These are phyloP conservation scores for Cavenderia fasciculata DNA, from an alignment of 78 protist genomes.

Conservation along the genomic window DNA sequence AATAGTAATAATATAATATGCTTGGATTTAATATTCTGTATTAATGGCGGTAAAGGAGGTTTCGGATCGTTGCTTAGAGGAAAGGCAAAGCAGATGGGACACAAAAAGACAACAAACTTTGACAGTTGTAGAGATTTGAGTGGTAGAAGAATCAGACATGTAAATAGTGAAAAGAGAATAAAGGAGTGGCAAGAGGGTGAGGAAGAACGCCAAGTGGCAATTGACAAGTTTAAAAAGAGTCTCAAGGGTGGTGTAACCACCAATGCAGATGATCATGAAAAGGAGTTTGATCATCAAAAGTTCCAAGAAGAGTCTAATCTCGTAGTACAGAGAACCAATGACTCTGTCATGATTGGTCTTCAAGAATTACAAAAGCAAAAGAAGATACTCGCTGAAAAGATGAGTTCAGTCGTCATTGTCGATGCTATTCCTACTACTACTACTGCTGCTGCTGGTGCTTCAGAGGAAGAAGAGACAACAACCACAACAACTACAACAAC, in stretches of 20 bases:
- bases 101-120: slow-evolving; percentile 85
- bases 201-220: slow-evolving; percentile 20
- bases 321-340: slow-evolving; percentile 12
- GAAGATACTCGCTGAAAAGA: not conserved
- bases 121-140: slow-evolving; percentile 85
- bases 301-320: slow-evolving; percentile 52
- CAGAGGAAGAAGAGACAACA: not conserved
- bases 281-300: slow-evolving; percentile 35
- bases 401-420: not conserved
- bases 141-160: slow-evolving; percentile 84
- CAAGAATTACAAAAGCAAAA: not conserved
- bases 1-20: not conserved
- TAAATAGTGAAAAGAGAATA: slow-evolving; percentile 57
- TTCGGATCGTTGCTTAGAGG: slow-evolving; percentile 84
- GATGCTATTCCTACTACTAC: not conserved
- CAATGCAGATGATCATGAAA: not conserved
- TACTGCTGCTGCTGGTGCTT: slow-evolving; percentile 14
- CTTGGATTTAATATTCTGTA: slow-evolving; percentile 47
- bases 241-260: not conserved
- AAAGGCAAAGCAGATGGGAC: slow-evolving; percentile 39
- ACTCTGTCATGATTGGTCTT: slow-evolving; percentile 64
- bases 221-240: slow-evolving; percentile 24
- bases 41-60: slow-evolving; percentile 87
- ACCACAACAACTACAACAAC: slow-evolving; percentile 29
- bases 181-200: slow-evolving; percentile 67